These are phyloP conservation scores for Knoxia roxburghii DNA, from an alignment of 257 asterid species.

Conservation along the genomic window DNA sequence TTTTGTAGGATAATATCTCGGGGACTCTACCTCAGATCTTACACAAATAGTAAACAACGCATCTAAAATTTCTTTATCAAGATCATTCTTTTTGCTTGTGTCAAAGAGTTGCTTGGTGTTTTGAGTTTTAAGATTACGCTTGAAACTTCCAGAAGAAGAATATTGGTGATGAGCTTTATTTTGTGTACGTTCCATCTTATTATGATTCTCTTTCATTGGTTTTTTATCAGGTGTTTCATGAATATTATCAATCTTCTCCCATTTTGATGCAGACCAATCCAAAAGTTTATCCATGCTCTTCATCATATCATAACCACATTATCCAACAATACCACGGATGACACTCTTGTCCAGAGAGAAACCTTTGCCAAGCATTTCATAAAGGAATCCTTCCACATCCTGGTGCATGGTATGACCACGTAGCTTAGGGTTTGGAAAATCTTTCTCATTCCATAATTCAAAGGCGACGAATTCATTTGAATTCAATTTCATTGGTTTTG, in stretches of 20 bases:
- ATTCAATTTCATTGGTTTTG: constrained; percentile 50
- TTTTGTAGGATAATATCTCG: constrained; percentile 17
- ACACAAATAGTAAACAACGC: constrained; percentile 41
- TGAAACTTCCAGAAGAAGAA: constrained; percentile 17
- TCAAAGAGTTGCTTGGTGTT: constrained; percentile 20
- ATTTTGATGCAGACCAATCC: constrained; percentile 48
- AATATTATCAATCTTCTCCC: constrained; percentile 59
- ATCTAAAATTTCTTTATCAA: constrained; percentile 45
- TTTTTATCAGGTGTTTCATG: constrained; percentile 29
- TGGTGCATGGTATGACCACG: constrained; percentile 34
- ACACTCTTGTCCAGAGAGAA: constrained; percentile 51
- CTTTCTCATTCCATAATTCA: constrained; percentile 55
- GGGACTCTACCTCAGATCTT: constrained; percentile 30
- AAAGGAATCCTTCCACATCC: constrained; percentile 56
- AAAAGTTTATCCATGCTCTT: constrained; percentile 83
- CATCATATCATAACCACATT: constrained; percentile 67
- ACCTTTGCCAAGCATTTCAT: constrained; percentile 70
- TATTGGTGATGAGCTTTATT: background rate
- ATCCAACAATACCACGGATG: constrained; percentile 64
- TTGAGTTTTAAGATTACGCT: constrained; percentile 17
- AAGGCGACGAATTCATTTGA: constrained; percentile 46
- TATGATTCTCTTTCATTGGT: background rate
- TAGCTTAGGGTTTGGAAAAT: constrained; percentile 17
- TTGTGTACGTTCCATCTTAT: background rate
- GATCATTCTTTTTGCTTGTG: constrained; percentile 29